Evolutionary conservation across 768 basidiomycete species (phyloP), one percentile per base, ranked within the genome.

Genomic region (Galerina marginata): DNA sequence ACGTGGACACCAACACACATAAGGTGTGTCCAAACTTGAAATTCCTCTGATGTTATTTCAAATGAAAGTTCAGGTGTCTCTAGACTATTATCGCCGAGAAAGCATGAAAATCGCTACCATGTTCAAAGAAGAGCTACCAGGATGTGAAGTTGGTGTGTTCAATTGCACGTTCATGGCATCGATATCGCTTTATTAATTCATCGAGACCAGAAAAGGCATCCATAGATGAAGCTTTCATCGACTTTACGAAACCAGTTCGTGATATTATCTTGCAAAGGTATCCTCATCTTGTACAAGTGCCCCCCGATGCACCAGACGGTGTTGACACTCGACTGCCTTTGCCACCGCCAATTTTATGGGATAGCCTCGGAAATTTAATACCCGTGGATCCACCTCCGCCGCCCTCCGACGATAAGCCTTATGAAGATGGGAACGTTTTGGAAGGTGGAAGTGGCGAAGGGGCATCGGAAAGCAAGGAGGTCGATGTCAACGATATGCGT

Each of bases 141-240:
- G 77, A 4, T 92, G 89, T 20, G 93, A 96, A 78, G 82, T 96
- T 55, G 95, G 95, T 94, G 52, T 48, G 59, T 59, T 53, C 4
- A 45, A 58, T 38, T 33, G 44, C 33, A 33, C 33, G 4, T 55
- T 25, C 16, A 12, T 38, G n/a, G 39, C 40, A 20, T 36, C 29
- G 29, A 6, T 20, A 26, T 37, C 14, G 4, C 42, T 51, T 36
- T n/a, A 38, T 50, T 46, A 25, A 63, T 50, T 38, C 38, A 50
- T 54, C 39, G 56, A 39, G 26, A 43, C 47, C 58, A 95, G 96
- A 99, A 75, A 97, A 96, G 72, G 97, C 97, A 23, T 96, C 94
- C 0, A 97, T 99, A 38, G 97, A 99, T 68, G 97, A 99, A 70
- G 95, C 93, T 0, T 99, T 96, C 73, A 86, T 99, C 58, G 96